Evolutionary conservation across 371 early-diverging fungal species (phyloP), one percentile per base, ranked within the genome.

Genomic region (Phascolomyces articulosus): DNA sequence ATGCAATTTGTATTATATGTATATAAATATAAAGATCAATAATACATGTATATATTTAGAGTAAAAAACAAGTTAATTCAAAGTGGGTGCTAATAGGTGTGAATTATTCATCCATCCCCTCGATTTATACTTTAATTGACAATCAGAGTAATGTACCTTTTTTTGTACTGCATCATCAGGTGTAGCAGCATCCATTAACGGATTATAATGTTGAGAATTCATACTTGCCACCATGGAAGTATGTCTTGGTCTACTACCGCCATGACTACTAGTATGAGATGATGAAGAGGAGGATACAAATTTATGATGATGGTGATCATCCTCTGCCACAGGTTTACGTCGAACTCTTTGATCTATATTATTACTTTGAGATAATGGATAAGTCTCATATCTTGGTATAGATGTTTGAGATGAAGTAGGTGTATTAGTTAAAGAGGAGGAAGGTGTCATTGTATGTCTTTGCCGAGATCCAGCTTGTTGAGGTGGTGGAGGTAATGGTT

Each of bases 141-240:
- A 34, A 34, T 6, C 6, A 34, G 11, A 34, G 11, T 34, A 34
- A 9, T 58, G 57, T 53, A 58, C 66, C 47, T 55, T 59, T 65
- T 44, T 34, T 54, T 55, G 56, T 4, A 44, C 28, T 15, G 67
- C 67, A 40, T 66, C 67, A 16, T 62, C 51, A 11, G 62, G 54
- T 20, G 67, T 66, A 15, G 55, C 55, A 3, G 67, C 67, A 47
- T 41, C 66, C 49, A 51, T 59, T 24, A 28, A 49, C 21, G 63
- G 51, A 24, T 51, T 51, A n/a, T 51, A 51, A 13, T 51, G 51
- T n/a, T 60, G 51, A 9, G 51, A 51, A 3, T 51, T 24, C 26
- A 24, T 51, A 6, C 23, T 29, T 1, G 60, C 16, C 10, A 44
- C 34, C 27, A 29, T 67, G 26, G 62, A 57, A n/a, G 67, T 28